Percentiles rank a stretch among this genome's conserved stretches.
Evolutionary conservation across 805 yeast genomes (phyloP).

Genomic region (Candida succiphila): DNA sequence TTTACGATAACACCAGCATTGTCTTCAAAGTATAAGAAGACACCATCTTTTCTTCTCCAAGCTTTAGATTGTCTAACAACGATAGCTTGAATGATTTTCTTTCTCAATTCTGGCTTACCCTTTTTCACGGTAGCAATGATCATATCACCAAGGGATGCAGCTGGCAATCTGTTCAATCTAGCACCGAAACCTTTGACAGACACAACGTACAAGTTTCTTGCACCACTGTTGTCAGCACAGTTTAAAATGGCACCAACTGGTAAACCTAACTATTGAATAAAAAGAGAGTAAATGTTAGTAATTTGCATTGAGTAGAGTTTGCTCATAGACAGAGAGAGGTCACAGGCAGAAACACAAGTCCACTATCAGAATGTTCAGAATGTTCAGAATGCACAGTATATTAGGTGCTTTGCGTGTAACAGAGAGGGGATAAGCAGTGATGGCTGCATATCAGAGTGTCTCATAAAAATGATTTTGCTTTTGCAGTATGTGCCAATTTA

Average conservation of each 20-base stretch:
- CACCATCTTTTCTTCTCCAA: slow-evolving; percentile 99
- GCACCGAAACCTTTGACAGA: slow-evolving; percentile 99
- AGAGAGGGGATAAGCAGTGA: too few species aligned
- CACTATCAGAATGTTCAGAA: too few species aligned
- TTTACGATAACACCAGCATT: slow-evolving; percentile 99
- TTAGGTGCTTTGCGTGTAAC: too few species aligned
- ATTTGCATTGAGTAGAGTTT: too few species aligned
- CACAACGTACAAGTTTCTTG: slow-evolving; percentile 96
- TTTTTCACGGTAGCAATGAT: slow-evolving; percentile 99
- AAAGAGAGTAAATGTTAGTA: slow-evolving; percentile 10
- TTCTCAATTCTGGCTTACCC: slow-evolving; percentile 99
- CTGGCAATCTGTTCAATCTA: slow-evolving; percentile 99
- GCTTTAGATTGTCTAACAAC: slow-evolving; percentile 99
- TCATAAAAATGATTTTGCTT: too few species aligned
- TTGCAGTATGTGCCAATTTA: too few species aligned
- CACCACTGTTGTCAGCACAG: slow-evolving; percentile 99
- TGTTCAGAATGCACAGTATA: too few species aligned
- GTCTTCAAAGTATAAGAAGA: slow-evolving; percentile 98
- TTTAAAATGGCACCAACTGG: slow-evolving; percentile 99
- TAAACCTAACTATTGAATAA: slow-evolving; percentile 77
- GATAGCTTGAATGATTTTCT: slow-evolving; percentile 99
- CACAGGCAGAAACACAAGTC: too few species aligned
- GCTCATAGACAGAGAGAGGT: too few species aligned
- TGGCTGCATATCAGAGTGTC: too few species aligned
- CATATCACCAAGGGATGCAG: slow-evolving; percentile 99